These are phyloP conservation scores for Echeveria elegans DNA, from an alignment of 164 flowering plant genomes.

Conservation along the genomic window DNA sequence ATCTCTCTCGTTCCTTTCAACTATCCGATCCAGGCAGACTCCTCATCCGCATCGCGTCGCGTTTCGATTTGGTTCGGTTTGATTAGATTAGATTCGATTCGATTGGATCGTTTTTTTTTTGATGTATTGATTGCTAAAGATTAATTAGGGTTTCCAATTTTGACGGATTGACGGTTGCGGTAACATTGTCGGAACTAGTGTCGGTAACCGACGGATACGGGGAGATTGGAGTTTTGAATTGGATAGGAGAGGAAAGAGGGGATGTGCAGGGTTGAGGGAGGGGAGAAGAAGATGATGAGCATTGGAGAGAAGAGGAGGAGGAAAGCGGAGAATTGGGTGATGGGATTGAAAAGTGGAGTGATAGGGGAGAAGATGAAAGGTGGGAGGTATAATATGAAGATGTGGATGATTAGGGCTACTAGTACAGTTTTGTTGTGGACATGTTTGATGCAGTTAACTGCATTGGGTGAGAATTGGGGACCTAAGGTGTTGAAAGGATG, in stretches of 20 bases:
- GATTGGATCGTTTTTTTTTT: too few relatives aligned
- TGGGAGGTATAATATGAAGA: constrained; percentile 24
- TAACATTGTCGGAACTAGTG: too few relatives aligned
- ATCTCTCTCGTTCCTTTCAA: background rate
- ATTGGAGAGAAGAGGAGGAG: background rate
- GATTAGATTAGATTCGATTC: background rate
- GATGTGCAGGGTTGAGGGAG: background rate
- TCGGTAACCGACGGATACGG: background rate
- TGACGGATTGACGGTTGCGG: background rate
- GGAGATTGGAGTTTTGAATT: background rate
- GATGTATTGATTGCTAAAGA: too few relatives aligned
- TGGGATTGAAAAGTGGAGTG: constrained; percentile 18
- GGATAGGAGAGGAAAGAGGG: background rate
- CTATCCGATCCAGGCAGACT: background rate
- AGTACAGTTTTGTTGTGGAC: constrained; percentile 35
- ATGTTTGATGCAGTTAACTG: constrained; percentile 32
- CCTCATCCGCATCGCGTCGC: background rate
- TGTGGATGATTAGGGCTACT: constrained; percentile 32
- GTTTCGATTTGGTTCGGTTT: too few relatives aligned
- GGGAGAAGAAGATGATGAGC: background rate
- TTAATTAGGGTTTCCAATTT: background rate
- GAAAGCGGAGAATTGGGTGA: constrained; percentile 10
- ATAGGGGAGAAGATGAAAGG: constrained; percentile 17
- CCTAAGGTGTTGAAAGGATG: constrained; percentile 34
- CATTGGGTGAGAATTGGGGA: constrained; percentile 36